Base-by-base conservation (phyloP, 768 basidiomycete species). In the Xerocomellus amylosporus region DNA sequence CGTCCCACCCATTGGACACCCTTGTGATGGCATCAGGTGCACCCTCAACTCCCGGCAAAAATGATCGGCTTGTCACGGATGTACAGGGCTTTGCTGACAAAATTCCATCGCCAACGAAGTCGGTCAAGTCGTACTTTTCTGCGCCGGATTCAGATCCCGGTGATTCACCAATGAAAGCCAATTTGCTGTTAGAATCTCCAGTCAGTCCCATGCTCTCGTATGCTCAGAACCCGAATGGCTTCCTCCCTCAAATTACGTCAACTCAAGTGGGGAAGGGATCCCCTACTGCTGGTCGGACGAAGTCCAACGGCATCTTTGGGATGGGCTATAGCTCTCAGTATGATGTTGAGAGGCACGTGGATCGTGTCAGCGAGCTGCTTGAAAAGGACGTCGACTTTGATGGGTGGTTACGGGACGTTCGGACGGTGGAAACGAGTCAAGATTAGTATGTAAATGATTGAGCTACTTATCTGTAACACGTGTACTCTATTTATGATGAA, bases 321-420 rank as follows among this genome's bases (percentile, higher is more conserved):
- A 69, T 73, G 69, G 76, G 75, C 3, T 84, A 77, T 60, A 82
- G 78, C 55, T 84, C 85, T 5, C 84, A 85, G 56, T 79, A 81
- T 52, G 80, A 83, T 54, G 73, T 85, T 3, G 80, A 83, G 60
- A 75, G 72, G n/a, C 75, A 77, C 56, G 76, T 82, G 17, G 78
- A 79, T 44, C 66, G 74, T 58, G 83, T 83, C 6, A 78, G 74
- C 45, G 81, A 79, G 64, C 62, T 84, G 57, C 67, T 86, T 56
- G 80, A 82, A 63, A 74, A 75, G 57, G 86, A 85, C 54, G 75
- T 85, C 5, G 83, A 84, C 57, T 82, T 78, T 57, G 75, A 73
- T 36, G 77, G 74, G 8, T 85, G 81, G 82, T 59, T 81, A 61
- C 74, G 66, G 40, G 77, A 79, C 59, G 58, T 72, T 31, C 72